Evolutionary conservation across 148 eudicot species (phyloP), one percentile per base, ranked within the genome.

Genomic region (Polygonum aviculare): DNA sequence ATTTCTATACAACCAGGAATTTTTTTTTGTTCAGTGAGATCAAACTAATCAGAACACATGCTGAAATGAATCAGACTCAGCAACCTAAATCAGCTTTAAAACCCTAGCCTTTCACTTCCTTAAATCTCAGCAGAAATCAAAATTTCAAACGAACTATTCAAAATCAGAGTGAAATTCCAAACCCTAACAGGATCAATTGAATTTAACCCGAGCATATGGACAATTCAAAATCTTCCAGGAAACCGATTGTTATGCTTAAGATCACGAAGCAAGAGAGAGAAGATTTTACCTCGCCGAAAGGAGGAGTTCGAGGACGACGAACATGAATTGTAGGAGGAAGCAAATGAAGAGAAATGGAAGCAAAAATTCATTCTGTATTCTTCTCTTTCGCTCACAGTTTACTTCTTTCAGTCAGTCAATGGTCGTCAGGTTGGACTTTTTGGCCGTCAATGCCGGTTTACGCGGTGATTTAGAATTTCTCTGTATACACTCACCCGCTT

Each of bases 361-460:
- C 26, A 26, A 12, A 26, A 12, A 60, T 22, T 3, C 69, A 60
- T 60, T 31, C 15, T 60, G 14, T 12, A 60, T 26, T 60, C 36
- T 12, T 22, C 38, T 22, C 11, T 38, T 26, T 60, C 15, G 16
- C 38, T 4, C 11, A 31, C 5, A 57, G 65, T 57, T 57, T 57
- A 57, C 16, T 60, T 12, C 38, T 78, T 72, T 76, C 38, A 75
- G 36, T 26, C 69, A 60, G 39, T 60, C 69, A 60, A 60, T 60
- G 69, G 69, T 60, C 69, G 38, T 60, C 69, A 60, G 69, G 69
- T 26, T 60, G 69, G 38, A 59, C 36, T 59, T 59, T 59, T 26
- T 22, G 67, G 35, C 12, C 35, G 36, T 21, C 35, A 60, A 60
- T 60, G 69, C 38, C 38, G 69, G 69, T 26, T 3, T 60, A 60